These are phyloP conservation scores for Solanum lycopersicoides DNA, from an alignment of 257 asterid species.

Conservation along the genomic window DNA sequence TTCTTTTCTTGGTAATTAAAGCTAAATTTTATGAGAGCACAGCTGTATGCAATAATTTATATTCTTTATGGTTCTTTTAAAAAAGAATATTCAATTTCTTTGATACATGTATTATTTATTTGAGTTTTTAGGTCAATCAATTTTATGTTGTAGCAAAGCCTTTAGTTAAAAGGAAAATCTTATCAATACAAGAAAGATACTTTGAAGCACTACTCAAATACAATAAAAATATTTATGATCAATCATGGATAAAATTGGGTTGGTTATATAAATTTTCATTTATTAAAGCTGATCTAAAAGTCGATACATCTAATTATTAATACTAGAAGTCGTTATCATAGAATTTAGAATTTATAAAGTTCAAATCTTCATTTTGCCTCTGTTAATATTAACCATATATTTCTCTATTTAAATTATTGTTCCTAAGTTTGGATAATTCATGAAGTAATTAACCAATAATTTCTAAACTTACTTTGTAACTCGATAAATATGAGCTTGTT, in stretches of 20 bases:
- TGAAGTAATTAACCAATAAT: background rate
- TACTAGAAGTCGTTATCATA: no score
- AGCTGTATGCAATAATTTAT: background rate
- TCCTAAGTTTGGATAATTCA: background rate
- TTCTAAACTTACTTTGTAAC: background rate
- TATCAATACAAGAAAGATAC: background rate
- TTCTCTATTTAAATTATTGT: background rate
- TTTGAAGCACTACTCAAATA: background rate
- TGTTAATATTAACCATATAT: fast-evolving
- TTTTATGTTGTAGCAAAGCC: background rate
- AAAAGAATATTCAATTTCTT: background rate
- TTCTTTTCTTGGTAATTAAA: background rate
- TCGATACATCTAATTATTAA: fast-evolving
- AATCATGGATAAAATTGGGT: background rate
- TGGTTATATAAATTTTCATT: background rate
- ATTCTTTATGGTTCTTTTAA: background rate
- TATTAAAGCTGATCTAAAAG: fast-evolving
- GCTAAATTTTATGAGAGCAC: background rate
- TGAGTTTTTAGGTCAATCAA: background rate
- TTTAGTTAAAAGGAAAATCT: background rate
- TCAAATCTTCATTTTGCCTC: fast-evolving
- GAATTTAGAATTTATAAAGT: background rate
- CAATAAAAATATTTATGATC: background rate
- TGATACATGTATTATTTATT: background rate
- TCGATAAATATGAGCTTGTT: no score